A percentile compares a stretch with the other conserved stretches of the same genome.
Conservation (phyloP, 352 stramenopile genomes). For the Phytopythium mirpurense region DNA sequence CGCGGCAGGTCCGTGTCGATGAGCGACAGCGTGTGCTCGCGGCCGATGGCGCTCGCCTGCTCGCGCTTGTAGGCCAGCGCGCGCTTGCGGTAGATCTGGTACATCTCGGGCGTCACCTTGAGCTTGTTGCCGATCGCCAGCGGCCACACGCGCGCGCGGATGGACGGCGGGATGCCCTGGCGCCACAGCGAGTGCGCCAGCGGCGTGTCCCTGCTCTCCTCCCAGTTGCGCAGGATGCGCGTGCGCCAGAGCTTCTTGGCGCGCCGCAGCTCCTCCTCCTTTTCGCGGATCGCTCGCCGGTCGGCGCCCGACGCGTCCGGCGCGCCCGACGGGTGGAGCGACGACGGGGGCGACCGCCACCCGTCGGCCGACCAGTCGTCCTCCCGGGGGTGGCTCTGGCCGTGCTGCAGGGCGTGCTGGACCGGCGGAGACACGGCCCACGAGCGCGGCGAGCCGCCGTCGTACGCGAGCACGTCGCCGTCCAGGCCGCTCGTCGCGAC, state of each 20-base stretch:
- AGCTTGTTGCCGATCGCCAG: slow-evolving; percentile 83
- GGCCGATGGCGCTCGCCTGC: slow-evolving; percentile 34
- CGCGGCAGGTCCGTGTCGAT: slow-evolving; percentile 86
- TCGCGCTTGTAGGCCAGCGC: slow-evolving; percentile 62
- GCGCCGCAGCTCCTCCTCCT: slow-evolving; percentile 75
- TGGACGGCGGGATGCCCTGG: slow-evolving; percentile 76
- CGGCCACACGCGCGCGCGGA: slow-evolving; percentile 79
- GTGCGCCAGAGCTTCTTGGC: slow-evolving; percentile 82
- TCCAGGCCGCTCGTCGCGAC: background rate
- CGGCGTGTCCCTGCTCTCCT: slow-evolving; percentile 66
- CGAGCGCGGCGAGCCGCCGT: background rate
- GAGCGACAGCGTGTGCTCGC: slow-evolving; percentile 72
- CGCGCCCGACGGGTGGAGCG: background rate
- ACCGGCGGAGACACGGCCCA: background rate
- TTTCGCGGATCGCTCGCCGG: slow-evolving; percentile 44
- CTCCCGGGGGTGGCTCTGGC: too few relatives aligned
- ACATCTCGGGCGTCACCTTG: slow-evolving; percentile 85
- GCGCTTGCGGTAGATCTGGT: slow-evolving; percentile 71
- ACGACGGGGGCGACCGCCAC: background rate
- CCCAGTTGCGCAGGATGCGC: slow-evolving; percentile 71
- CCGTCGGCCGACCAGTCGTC: background rate
- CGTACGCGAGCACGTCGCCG: background rate
- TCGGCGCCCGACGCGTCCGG: background rate
- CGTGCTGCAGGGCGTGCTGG: background rate
- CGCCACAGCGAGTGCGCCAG: slow-evolving; percentile 76